phyloP scores from a whole-genome alignment of 257 asterid genomes.

The Paraleonurus japonicus region DNA sequence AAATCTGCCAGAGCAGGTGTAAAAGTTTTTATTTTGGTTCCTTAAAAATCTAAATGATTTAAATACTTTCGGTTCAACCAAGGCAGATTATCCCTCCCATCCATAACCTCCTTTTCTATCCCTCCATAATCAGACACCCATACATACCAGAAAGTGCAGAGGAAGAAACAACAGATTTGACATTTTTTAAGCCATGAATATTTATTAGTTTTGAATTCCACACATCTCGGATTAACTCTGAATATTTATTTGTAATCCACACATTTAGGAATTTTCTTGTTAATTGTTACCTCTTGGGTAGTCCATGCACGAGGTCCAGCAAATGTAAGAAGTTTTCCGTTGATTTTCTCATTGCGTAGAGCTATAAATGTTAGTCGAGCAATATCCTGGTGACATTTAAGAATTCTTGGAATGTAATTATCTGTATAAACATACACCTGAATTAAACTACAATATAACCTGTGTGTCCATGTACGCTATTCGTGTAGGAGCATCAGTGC shows the following conservation, averaged over 20 bases:
- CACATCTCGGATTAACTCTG: not conserved
- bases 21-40: not conserved
- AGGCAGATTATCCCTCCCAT: too few species aligned
- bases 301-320: conserved; percentile 99
- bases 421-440: conserved; percentile 12
- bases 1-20: not conserved
- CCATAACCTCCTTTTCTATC: too few species aligned
- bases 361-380: conserved; percentile 95
- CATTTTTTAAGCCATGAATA: not conserved
- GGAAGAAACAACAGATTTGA: not conserved
- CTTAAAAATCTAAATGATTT: not conserved
- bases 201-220: not conserved
- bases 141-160: not conserved
- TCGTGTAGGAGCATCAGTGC: conserved; percentile 99
- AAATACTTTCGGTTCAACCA: not conserved
- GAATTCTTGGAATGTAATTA: conserved; percentile 13
- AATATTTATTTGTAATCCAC: not conserved
- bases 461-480: conserved; percentile 99
- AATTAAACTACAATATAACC: conserved; percentile 37
- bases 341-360: conserved; percentile 76
- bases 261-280: conserved; percentile 9
- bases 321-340: conserved; percentile 85
- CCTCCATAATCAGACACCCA: too few species aligned
- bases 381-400: conserved; percentile 60
- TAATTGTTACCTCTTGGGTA: conserved; percentile 91